Evolutionary conservation across 176 grass and related monocot genomes (phyloP).

Genomic region (Aegilops tauschii): DNA sequence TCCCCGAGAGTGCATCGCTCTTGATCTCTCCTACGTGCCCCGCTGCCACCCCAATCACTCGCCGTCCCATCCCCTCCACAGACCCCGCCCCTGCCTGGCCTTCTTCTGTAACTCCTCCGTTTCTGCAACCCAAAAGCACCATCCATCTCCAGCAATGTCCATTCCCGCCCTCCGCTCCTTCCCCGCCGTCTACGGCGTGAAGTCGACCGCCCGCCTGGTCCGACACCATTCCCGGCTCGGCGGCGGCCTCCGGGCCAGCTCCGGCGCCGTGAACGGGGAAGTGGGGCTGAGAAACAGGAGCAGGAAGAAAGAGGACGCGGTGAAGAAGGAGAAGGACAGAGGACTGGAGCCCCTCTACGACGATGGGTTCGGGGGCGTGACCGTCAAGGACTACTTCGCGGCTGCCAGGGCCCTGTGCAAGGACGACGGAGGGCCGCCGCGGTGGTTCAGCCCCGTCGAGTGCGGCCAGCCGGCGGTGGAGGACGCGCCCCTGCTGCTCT

Average conservation of each 20-base stretch:
- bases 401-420: slow-evolving; percentile 48
- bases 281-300: not conserved
- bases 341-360: slow-evolving; percentile 61
- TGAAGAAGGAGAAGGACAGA: not conserved
- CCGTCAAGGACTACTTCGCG: slow-evolving; percentile 81
- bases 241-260: slow-evolving; percentile 10
- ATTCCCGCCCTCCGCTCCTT: slow-evolving; percentile 17
- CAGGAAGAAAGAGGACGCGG: slow-evolving; percentile 1
- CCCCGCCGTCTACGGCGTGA: slow-evolving; percentile 3
- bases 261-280: not conserved
- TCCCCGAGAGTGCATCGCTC: not conserved
- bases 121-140: not conserved
- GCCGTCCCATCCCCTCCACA: not conserved
- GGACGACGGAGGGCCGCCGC: slow-evolving; percentile 71
- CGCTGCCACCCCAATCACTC: slow-evolving; percentile 3
- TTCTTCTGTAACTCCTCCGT: not conserved
- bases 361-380: slow-evolving; percentile 72
- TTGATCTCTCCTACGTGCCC: not conserved
- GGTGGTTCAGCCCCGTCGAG: slow-evolving; percentile 90
- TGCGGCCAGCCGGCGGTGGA: slow-evolving; percentile 47
- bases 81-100: not conserved
- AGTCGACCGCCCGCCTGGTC: not conserved
- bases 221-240: not conserved
- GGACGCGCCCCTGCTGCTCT: slow-evolving; percentile 70
- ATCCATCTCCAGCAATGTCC: slow-evolving; percentile 22